A percentile compares a stretch with the other conserved stretches of the same genome.
Conservation (phyloP, 352 stramenopile genomes). For the Globisporangium paddicum region DNA sequence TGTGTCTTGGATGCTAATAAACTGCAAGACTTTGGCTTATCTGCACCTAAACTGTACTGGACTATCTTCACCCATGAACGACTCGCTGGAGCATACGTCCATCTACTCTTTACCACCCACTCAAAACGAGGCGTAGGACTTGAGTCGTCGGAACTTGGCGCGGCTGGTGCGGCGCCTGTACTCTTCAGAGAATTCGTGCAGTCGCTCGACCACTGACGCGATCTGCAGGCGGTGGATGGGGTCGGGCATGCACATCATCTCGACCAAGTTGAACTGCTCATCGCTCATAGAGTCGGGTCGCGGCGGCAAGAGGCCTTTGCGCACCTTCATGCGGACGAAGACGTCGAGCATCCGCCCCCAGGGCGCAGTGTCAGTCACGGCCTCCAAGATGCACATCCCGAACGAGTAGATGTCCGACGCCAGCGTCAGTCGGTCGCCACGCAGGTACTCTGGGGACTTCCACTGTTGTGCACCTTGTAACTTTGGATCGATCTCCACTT, state of each 20-base stretch:
- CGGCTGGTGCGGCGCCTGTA: too few relatives aligned
- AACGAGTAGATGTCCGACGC: slow-evolving; percentile 13
- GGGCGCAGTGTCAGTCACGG: background rate
- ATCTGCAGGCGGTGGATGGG: slow-evolving; percentile 4
- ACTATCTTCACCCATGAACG: too few relatives aligned
- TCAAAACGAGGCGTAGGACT: too few relatives aligned
- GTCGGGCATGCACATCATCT: background rate
- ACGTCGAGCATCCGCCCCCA: slow-evolving; percentile 4
- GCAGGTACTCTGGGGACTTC: slow-evolving; percentile 1
- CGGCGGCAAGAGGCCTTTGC: background rate
- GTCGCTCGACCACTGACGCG: slow-evolving; percentile 3
- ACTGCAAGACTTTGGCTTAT: too few relatives aligned
- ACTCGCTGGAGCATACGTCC: too few relatives aligned
- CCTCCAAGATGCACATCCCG: slow-evolving; percentile 16
- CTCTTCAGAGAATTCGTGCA: background rate
- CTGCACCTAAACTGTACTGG: too few relatives aligned
- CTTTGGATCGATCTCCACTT: background rate
- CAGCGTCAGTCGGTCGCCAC: background rate
- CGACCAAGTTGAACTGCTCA: background rate
- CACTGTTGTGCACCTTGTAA: slow-evolving; percentile 3
- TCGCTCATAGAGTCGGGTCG: background rate
- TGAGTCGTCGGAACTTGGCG: too few relatives aligned
- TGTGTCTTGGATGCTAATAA: too few relatives aligned
- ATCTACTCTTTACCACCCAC: too few relatives aligned
- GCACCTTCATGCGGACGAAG: slow-evolving; percentile 1